A percentile compares a stretch with the other conserved stretches of the same genome.
Conservation (phyloP, 176 grass and related monocot species). For the Cocos nucifera region DNA sequence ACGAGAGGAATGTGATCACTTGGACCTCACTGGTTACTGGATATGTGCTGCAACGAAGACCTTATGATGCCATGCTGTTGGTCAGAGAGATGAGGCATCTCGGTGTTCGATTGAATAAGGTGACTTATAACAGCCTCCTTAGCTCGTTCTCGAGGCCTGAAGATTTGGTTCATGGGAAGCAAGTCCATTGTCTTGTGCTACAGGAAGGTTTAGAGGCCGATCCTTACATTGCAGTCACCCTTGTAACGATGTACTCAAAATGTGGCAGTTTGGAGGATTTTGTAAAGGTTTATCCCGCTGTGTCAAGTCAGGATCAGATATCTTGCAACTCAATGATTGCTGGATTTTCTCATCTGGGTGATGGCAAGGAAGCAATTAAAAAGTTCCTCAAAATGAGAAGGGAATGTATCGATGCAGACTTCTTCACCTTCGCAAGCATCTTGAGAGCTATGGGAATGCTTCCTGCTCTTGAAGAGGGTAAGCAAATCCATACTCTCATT, state of each 20-base stretch:
- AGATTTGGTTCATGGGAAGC: conserved; percentile 1
- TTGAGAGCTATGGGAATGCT: conserved; percentile 23
- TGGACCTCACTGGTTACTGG: conserved; percentile 4
- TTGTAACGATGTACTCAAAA: conserved; percentile 31
- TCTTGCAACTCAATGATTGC: conserved; percentile 17
- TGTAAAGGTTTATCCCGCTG: background rate
- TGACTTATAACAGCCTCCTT: conserved; percentile 32
- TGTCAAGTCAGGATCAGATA: conserved; percentile 21
- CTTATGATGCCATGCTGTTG: conserved; percentile 18
- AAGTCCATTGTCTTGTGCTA: conserved; percentile 12
- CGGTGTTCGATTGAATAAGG: conserved; percentile 11
- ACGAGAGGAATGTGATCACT: conserved; percentile 8
- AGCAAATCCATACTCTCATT: conserved; percentile 28
- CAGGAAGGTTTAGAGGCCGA: conserved; percentile 7
- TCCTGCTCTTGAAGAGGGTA: conserved; percentile 20
- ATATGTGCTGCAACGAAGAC: background rate
- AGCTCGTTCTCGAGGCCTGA: conserved; percentile 6
- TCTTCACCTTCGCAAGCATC: conserved; percentile 28
- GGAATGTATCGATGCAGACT: background rate
- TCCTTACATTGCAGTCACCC: conserved; percentile 14
- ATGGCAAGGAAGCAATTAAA: conserved; percentile 17
- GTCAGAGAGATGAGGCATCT: conserved; percentile 23
- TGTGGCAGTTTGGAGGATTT: conserved; percentile 26
- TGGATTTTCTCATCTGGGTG: conserved; percentile 21
- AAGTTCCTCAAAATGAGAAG: conserved; percentile 29